These are phyloP conservation scores for Rutidosis leptorrhynchoides DNA, from an alignment of 129 eudicot genomes.

Conservation along the genomic window DNA sequence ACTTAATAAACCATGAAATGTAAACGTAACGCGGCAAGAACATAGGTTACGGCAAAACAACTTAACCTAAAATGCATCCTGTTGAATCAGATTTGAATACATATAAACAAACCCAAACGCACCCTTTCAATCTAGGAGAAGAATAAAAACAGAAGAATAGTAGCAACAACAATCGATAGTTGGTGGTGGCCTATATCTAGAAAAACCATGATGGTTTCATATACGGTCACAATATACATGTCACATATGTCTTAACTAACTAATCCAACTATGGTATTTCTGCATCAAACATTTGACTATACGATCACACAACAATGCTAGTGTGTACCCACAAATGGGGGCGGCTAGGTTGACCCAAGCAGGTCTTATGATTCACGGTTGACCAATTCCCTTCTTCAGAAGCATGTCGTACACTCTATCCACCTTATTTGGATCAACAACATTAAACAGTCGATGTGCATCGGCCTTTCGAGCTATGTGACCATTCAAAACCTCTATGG, in stretches of 20 bases:
- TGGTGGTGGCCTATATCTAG: no score
- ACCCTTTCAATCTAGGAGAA: no score
- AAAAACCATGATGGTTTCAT: no score
- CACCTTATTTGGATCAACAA: slow-evolving; percentile 82
- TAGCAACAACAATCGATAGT: no score
- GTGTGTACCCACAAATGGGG: slow-evolving; percentile 1
- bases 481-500: slow-evolving; percentile 70
- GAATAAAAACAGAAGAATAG: no score
- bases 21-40: no score
- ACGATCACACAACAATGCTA: slow-evolving; percentile 15
- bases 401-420: slow-evolving; percentile 91
- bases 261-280: neutral
- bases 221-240: slow-evolving; percentile 10
- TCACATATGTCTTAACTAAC: neutral
- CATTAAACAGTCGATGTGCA: slow-evolving; percentile 74
- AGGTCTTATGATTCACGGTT: slow-evolving; percentile 36
- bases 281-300: slow-evolving; percentile 3
- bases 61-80: no score
- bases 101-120: no score
- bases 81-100: no score
- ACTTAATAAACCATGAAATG: no score
- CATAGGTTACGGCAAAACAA: no score
- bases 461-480: slow-evolving; percentile 63
- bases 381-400: slow-evolving; percentile 70
- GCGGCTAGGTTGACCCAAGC: slow-evolving; percentile 32